A percentile compares a stretch with the other conserved stretches of the same genome.
Conservation (phyloP, 768 basidiomycete genomes). For the Tricholoma sp. region DNA sequence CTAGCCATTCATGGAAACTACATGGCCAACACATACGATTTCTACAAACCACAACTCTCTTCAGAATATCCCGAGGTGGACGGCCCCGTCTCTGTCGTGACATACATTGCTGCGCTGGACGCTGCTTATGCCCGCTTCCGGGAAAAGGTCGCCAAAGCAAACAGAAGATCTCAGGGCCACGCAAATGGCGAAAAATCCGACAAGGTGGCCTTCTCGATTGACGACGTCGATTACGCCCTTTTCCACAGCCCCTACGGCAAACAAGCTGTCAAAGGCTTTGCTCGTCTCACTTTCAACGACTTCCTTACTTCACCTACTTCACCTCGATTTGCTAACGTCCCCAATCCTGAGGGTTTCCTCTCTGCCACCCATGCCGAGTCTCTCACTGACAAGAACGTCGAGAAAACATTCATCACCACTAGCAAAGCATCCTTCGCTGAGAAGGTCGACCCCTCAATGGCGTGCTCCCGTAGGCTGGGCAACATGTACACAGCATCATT, state of each 20-base stretch:
- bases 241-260: slow-evolving; percentile 99
- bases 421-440: slow-evolving; percentile 71
- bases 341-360: slow-evolving; percentile 67
- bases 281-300: slow-evolving; percentile 88
- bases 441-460: slow-evolving; percentile 78
- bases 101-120: slow-evolving; percentile 93
- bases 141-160: slow-evolving; percentile 67
- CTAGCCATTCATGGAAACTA: slow-evolving; percentile 92
- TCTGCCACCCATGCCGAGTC: slow-evolving; percentile 63
- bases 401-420: slow-evolving; percentile 87
- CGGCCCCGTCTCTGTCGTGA: slow-evolving; percentile 92
- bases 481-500: slow-evolving; percentile 99
- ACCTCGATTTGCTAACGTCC: slow-evolving; percentile 63
- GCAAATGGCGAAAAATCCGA: slow-evolving; percentile 34
- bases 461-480: slow-evolving; percentile 84
- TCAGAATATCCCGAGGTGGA: slow-evolving; percentile 97
- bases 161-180: slow-evolving; percentile 42
- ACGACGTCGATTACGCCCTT: slow-evolving; percentile 85
- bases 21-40: slow-evolving; percentile 98
- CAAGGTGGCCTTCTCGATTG: slow-evolving; percentile 61
- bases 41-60: slow-evolving; percentile 96
- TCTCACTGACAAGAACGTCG: slow-evolving; percentile 89
- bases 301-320: slow-evolving; percentile 74
- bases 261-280: slow-evolving; percentile 96
- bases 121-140: slow-evolving; percentile 81